These are phyloP conservation scores for Mesotaenium endlicherianum DNA, from an alignment of 139 green algal species.

Conservation along the genomic window DNA sequence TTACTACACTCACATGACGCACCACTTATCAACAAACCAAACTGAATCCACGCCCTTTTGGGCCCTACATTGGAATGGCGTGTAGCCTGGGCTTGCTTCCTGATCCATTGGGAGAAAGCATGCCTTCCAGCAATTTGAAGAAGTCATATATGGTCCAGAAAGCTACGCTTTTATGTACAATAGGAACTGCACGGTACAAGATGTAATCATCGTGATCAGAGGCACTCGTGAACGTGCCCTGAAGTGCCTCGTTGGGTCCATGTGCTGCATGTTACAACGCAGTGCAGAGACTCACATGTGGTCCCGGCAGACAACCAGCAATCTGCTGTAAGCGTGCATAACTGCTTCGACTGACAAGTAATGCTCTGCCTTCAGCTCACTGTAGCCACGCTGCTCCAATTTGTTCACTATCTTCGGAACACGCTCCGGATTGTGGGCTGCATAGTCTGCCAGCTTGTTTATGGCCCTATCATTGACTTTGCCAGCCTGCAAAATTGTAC, in stretches of 20 bases:
- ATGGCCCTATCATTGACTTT: constrained; percentile 17
- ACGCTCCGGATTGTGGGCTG: constrained; percentile 18
- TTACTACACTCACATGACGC: too few relatives aligned
- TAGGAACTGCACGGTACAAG: background rate
- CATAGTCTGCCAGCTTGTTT: constrained; percentile 34
- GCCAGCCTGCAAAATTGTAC: too few relatives aligned
- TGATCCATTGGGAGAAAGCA: too few relatives aligned
- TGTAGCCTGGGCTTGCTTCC: too few relatives aligned
- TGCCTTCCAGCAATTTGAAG: background rate
- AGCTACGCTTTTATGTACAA: background rate
- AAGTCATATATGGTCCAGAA: background rate
- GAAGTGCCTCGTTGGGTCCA: too few relatives aligned
- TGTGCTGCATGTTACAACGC: background rate
- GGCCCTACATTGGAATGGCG: too few relatives aligned
- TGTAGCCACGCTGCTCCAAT: constrained; percentile 9
- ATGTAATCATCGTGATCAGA: background rate
- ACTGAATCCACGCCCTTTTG: too few relatives aligned
- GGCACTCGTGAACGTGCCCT: background rate
- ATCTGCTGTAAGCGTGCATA: constrained; percentile 16
- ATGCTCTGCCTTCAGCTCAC: constrained; percentile 2
- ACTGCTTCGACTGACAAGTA: background rate
- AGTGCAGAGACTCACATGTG: constrained; percentile 19
- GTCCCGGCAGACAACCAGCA: constrained; percentile 22
- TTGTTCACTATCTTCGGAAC: constrained; percentile 42
- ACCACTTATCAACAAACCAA: too few relatives aligned